Conservation (phyloP, 768 basidiomycete species). For the Mycena rosella region DNA sequence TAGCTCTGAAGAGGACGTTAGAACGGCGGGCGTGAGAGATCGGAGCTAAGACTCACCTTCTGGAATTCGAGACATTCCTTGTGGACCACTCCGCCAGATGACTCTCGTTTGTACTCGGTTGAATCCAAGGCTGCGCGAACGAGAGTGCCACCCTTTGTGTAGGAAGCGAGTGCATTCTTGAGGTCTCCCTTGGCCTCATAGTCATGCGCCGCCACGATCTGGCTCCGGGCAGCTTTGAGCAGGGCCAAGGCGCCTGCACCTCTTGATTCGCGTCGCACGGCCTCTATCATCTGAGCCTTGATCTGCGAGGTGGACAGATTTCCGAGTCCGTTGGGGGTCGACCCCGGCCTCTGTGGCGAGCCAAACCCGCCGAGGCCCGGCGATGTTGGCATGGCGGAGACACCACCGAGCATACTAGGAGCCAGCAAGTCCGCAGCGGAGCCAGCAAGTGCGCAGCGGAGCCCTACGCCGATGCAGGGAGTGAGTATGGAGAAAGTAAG, state of each 20-base stretch:
- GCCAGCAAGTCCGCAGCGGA: too few relatives aligned
- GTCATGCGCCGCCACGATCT: conserved; percentile 65
- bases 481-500: neutral
- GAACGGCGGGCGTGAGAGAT: conserved; percentile 19
- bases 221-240: conserved; percentile 72
- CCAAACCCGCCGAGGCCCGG: conserved; percentile 45
- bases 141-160: conserved; percentile 72
- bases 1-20: conserved; percentile 45
- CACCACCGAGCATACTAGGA: conserved; percentile 37
- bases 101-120: conserved; percentile 67
- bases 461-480: neutral
- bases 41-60: conserved; percentile 62
- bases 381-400: conserved; percentile 44
- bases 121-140: conserved; percentile 71
- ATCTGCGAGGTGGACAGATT: conserved; percentile 58
- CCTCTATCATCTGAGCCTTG: conserved; percentile 58
- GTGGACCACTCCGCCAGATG: conserved; percentile 66
- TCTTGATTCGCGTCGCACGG: conserved; percentile 64
- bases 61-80: conserved; percentile 76
- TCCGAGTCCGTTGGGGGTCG: conserved; percentile 32
- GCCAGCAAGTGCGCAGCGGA: conserved; percentile 19
- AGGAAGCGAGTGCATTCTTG: conserved; percentile 68
- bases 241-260: conserved; percentile 73
- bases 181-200: conserved; percentile 71
- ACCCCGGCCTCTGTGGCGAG: conserved; percentile 36